Evolutionary conservation across 208 protist species (phyloP).

Genomic region (Leishmania braziliensis): DNA sequence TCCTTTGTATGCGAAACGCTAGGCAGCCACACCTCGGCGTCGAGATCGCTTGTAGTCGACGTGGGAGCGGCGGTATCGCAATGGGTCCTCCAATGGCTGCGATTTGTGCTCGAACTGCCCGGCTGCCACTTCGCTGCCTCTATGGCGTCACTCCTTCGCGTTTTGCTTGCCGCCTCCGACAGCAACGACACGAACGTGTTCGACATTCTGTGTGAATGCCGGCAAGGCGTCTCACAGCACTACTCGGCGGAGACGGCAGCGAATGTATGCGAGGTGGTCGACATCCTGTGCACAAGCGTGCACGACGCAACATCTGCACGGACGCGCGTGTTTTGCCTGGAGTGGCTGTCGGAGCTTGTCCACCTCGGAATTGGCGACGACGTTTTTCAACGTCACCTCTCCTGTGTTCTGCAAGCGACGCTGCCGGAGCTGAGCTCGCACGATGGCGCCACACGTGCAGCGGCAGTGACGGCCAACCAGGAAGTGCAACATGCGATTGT

Average conservation of each 20-base stretch:
- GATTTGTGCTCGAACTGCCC: conserved; percentile 55
- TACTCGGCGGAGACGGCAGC: conserved; percentile 15
- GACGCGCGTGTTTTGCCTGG: conserved; percentile 33
- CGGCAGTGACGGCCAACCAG: conserved; percentile 19
- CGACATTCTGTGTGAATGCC: conserved; percentile 26
- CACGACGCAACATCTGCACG: conserved; percentile 21
- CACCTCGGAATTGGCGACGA: conserved; percentile 18
- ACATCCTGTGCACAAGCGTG: conserved; percentile 16
- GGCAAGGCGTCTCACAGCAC: conserved; percentile 20
- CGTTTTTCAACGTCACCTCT: conserved; percentile 22
- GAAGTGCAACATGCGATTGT: conserved; percentile 29
- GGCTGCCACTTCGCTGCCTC: conserved; percentile 45
- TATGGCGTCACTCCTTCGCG: conserved; percentile 46
- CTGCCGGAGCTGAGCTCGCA: conserved; percentile 26
- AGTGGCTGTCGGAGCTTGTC: conserved; percentile 36
- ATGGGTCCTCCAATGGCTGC: conserved; percentile 72
- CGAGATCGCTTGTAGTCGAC: conserved; percentile 13
- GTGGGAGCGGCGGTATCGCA: conserved; percentile 26
- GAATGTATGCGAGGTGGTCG: conserved; percentile 25
- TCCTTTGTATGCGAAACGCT: conserved; percentile 51
- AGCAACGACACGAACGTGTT: conserved; percentile 29
- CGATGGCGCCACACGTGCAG: conserved; percentile 23
- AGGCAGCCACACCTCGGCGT: conserved; percentile 27
- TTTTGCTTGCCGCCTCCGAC: conserved; percentile 47
- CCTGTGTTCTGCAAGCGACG: conserved; percentile 19